Percentiles rank a stretch among this genome's conserved stretches.
Evolutionary conservation across 2,329 filamentous ascomycete species (phyloP).

Genomic region (Chaetomiaceae sp.): DNA sequence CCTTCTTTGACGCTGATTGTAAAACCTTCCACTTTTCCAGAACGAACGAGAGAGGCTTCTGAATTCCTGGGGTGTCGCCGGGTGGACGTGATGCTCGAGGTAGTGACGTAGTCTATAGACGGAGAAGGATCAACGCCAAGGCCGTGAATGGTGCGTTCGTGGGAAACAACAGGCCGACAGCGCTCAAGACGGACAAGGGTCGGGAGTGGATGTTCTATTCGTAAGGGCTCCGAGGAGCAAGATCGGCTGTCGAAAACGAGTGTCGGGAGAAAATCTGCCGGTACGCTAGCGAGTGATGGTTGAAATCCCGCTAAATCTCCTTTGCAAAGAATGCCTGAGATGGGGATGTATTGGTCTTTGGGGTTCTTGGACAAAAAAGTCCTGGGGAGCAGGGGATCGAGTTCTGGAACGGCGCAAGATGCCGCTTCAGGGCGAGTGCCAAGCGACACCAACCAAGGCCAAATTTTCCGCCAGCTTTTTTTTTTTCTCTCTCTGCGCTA

Average conservation of each 20-base stretch:
- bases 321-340: slow-evolving; percentile 3
- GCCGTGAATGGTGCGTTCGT: not conserved
- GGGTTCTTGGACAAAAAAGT: not conserved
- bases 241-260: slow-evolving; percentile 11
- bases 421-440: not conserved
- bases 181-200: slow-evolving; percentile 11
- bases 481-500: no score
- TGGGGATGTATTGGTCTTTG: not conserved
- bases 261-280: slow-evolving; percentile 16
- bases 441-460: not conserved
- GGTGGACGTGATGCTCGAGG: not conserved
- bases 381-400: slow-evolving; percentile 7
- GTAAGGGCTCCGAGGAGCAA: no score
- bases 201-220: not conserved
- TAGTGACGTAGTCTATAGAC: slow-evolving; percentile 10
- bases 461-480: slow-evolving; percentile 4
- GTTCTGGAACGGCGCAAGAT: slow-evolving; percentile 11
- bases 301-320: slow-evolving; percentile 11
- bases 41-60: not conserved
- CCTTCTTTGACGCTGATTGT: not conserved
- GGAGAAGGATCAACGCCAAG: slow-evolving; percentile 12
- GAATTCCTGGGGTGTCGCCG: no score
- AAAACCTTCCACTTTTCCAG: not conserved
- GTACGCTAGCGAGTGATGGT: slow-evolving; percentile 20
- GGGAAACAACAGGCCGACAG: not conserved